Evolutionary conservation across 192 early-diverging fungal species (phyloP), one percentile per base, ranked within the genome.

Genomic region (Lunasporangiospora selenospora): DNA sequence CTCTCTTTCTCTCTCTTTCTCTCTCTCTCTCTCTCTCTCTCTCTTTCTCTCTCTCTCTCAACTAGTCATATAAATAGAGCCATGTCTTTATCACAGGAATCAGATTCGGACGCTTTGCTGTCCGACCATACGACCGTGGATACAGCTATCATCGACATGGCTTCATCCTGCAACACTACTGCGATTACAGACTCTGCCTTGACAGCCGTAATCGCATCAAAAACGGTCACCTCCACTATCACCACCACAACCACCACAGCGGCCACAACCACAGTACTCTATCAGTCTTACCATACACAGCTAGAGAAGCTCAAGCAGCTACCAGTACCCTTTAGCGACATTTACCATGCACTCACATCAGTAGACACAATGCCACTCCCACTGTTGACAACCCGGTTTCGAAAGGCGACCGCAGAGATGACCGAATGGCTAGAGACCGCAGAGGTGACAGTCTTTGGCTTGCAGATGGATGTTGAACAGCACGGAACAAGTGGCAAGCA

Each of bases 401-500:
- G 67, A 24, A 51, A 45, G 24, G 50, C 73, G 2, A 48, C 62
- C 0, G 44, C 45, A 15, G 53, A 70, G 11, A 23, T 84, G 19
- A 73, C 41, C 11, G 34, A 58, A 13, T 86, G 85, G 85, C 42
- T 86, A 16, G 82, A 82, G 45, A 70, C 58, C 12, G 82, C 85
- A 6, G 78, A 86, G 37, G 41, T 82, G 49, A 61, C 73, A 10
- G 65, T 84, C 8, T 78, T 80, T 46, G 76, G 75, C 7, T 49
- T 84, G 10, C 77, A 81, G 48, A 73, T 82, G 42, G 65, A 84
- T 36, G 64, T 81, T 1, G 66, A 76, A 29, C 76, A 79, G 27
- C 67, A 78, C 15, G 71, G 75, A 10, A 49, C 61, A 5, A 65
- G 42, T 0, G 65, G 75, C 2, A 57, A 52, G 38, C 53, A 53